phyloP scores from a whole-genome alignment of 495 filamentous ascomycete genomes.

The Astrothelium macrocarpum region DNA sequence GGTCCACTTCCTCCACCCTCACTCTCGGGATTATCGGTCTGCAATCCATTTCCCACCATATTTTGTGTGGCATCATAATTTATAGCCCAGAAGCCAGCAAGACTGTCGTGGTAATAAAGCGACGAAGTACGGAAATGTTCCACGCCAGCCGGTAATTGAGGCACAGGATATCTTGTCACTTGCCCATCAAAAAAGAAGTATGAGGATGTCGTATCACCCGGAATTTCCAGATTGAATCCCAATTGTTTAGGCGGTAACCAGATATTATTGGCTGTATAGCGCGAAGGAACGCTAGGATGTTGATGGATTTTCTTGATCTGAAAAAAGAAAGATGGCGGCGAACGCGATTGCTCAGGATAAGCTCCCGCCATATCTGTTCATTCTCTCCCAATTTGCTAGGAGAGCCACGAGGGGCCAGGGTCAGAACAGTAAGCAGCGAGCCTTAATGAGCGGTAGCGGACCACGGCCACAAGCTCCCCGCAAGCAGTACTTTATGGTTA shows the following conservation, averaged over 20 bases:
- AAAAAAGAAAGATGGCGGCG: not conserved
- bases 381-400: not conserved
- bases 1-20: conserved; percentile 1
- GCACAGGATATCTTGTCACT: not conserved
- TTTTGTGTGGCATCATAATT: conserved; percentile 8
- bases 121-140: conserved; percentile 8
- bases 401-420: not conserved
- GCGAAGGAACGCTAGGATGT: not conserved
- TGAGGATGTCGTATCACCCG: not conserved
- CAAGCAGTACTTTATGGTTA: not conserved
- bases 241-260: conserved; percentile 4
- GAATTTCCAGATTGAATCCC: not conserved
- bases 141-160: not conserved
- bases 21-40: not conserved
- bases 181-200: not conserved
- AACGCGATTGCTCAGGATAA: not conserved
- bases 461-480: not conserved
- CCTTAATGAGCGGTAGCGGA: not conserved
- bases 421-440: not conserved
- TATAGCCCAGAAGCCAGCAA: conserved; percentile 8
- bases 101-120: conserved; percentile 8
- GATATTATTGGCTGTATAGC: not conserved
- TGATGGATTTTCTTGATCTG: not conserved
- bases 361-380: not conserved
- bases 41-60: conserved; percentile 12